Evolutionary conservation across 257 asterid genomes (phyloP).

Genomic region (Salvia hispanica): DNA sequence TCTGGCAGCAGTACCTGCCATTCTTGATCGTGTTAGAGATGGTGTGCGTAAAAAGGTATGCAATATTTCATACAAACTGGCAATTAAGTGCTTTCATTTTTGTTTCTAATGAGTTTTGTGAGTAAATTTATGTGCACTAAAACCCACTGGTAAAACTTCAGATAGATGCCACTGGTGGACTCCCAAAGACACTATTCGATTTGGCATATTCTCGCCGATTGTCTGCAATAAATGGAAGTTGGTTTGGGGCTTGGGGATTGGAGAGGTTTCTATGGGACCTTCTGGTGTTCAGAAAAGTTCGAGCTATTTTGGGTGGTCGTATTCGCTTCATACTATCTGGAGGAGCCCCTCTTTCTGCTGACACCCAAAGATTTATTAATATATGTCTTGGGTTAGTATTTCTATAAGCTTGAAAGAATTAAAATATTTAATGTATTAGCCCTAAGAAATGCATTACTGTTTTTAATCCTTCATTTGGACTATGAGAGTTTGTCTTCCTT

Average conservation of each 20-base stretch:
- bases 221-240: conserved; percentile 87
- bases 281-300: conserved; percentile 81
- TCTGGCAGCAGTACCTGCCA: conserved; percentile 97
- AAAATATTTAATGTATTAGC: neutral
- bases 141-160: conserved; percentile 42
- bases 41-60: conserved; percentile 94
- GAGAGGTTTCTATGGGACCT: conserved; percentile 84
- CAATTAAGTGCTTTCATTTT: conserved; percentile 10
- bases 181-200: conserved; percentile 78
- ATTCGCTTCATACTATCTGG: conserved; percentile 93
- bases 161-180: conserved; percentile 89
- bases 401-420: conserved; percentile 25
- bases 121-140: conserved; percentile 24
- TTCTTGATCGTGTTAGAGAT: conserved; percentile 96
- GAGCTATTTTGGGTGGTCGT: conserved; percentile 93
- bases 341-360: conserved; percentile 96
- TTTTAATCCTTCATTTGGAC: neutral
- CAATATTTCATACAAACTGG: conserved; percentile 14
- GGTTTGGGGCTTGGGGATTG: conserved; percentile 99
- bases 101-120: conserved; percentile 10
- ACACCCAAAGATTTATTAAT: conserved; percentile 95
- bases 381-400: conserved; percentile 89
- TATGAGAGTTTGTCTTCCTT: conserved; percentile 6
- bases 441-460: neutral
- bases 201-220: conserved; percentile 85